Evolutionary conservation across 2,329 filamentous ascomycete species (phyloP).

Genomic region (Colletotrichum sojae): DNA sequence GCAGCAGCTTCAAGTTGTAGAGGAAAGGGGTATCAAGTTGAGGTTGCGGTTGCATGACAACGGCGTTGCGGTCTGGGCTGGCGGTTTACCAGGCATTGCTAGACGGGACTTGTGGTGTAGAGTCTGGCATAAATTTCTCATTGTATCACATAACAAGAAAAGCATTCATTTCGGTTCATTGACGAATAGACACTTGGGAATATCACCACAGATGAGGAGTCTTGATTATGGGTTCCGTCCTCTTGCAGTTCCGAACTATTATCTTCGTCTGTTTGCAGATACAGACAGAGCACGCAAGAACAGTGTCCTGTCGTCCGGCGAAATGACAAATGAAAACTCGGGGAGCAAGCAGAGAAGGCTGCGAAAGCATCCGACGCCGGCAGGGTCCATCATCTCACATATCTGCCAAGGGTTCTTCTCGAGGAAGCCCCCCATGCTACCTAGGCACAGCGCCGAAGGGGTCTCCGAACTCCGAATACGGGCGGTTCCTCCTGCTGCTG

Average conservation of each 20-base stretch:
- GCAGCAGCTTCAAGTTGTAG: constrained; percentile 75
- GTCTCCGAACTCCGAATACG: constrained; percentile 9
- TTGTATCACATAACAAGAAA: constrained; percentile 26
- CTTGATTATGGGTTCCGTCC: not conserved
- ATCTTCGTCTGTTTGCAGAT: not conserved
- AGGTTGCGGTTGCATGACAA: not conserved
- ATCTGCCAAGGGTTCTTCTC: constrained; percentile 4
- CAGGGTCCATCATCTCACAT: not conserved
- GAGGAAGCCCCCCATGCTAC: not conserved
- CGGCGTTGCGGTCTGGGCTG: constrained; percentile 14
- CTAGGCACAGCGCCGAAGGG: constrained; percentile 14
- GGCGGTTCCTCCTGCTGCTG: too few species aligned
- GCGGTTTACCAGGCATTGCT: not conserved
- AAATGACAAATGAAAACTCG: constrained; percentile 26
- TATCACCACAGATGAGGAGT: not conserved
- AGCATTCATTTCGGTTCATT: constrained; percentile 12
- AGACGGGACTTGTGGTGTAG: not conserved
- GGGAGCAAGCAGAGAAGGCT: not conserved
- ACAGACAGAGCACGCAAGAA: too few species aligned
- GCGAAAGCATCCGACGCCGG: constrained; percentile 28
- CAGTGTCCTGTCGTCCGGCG: not conserved
- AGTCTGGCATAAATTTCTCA: constrained; percentile 12
- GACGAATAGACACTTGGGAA: not conserved
- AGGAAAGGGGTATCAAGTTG: not conserved
- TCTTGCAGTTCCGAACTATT: not conserved